These are phyloP conservation scores for Trichoderma semiorbis DNA, from an alignment of 2,329 filamentous ascomycete genomes.

Conservation along the genomic window DNA sequence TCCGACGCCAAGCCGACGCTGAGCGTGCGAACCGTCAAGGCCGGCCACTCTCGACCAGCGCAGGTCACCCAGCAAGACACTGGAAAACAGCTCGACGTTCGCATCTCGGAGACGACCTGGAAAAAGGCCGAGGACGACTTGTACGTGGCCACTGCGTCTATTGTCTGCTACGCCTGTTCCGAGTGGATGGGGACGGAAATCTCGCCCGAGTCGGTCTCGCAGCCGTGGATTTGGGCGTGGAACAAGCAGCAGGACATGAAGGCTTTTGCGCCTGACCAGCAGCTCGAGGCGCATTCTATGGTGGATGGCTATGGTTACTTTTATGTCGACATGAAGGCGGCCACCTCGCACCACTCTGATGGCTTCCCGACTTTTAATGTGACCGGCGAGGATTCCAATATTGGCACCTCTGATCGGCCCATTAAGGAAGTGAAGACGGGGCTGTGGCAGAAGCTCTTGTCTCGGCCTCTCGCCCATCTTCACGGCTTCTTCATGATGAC, in stretches of 20 bases:
- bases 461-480: conserved; percentile 11
- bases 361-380: conserved; percentile 15
- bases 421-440: background rate
- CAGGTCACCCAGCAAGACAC: background rate
- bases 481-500: conserved; percentile 22
- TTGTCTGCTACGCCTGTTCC: conserved; percentile 27
- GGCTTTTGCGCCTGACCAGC: conserved; percentile 17
- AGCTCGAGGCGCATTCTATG: conserved; percentile 20
- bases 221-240: conserved; percentile 29
- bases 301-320: conserved; percentile 20
- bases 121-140: background rate
- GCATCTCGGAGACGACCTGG: conserved; percentile 20
- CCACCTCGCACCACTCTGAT: conserved; percentile 17
- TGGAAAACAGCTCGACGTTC: conserved; percentile 15
- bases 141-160: conserved; percentile 19
- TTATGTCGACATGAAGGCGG: conserved; percentile 22
- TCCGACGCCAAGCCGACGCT: conserved; percentile 3
- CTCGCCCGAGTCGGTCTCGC: conserved; percentile 20
- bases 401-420: conserved; percentile 18
- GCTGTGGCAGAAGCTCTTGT: background rate
- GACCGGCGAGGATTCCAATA: background rate
- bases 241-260: conserved; percentile 24
- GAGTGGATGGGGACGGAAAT: conserved; percentile 22
- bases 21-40: conserved; percentile 20
- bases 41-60: conserved; percentile 15